Evolutionary conservation across 495 filamentous ascomycete species (phyloP), one percentile per base, ranked within the genome.

Genomic region (Hypoxylon fragiforme): DNA sequence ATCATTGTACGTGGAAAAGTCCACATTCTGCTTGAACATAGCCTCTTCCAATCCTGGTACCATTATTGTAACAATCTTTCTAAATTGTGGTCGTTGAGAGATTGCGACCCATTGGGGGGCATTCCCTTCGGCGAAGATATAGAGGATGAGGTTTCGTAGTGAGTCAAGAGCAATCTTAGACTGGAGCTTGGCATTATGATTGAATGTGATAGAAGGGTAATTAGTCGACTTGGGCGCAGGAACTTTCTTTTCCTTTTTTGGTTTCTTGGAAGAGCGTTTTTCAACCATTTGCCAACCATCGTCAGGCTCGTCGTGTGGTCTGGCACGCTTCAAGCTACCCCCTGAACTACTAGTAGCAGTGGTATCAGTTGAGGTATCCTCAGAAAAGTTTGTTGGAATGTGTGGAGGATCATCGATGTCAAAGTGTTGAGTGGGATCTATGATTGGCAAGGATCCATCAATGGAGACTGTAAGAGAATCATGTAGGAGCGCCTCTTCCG

Each of bases 31-130:
- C 72, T 91, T 83, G 70, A 97, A 95, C 89, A 96, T 92, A 22
- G 84, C 88, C 58, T 87, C 81, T 68, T 96, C 91, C 11, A 97
- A 70, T 8, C 92, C 94, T 0, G 94, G 95, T 5, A 95, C 88
- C 88, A 97, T 92, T 50, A 97, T 71, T n/a, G 91, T 82, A 12
- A 96, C 94, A 15, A 91, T 85, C 68, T 92, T 95, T 28, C 84
- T 77, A 43, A 97, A 85, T 58, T 85, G 76, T 0, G 79, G 78
- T 43, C 90, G 87, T 64, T 96, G 81, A 59, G 82, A 80, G 38
- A 95, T 78, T 15, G 88, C 82, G 13, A 96, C 82, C 88, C 92
- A 98, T 70, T 94, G 87, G 3, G 95, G 94, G 4, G 86, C 82
- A 0, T 71, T 53, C 0, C 87, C 94, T 68, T 97, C 91, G 34